phyloP scores from a whole-genome alignment of 2,329 filamentous ascomycete species.

The Amylocarpus encephaloides region DNA sequence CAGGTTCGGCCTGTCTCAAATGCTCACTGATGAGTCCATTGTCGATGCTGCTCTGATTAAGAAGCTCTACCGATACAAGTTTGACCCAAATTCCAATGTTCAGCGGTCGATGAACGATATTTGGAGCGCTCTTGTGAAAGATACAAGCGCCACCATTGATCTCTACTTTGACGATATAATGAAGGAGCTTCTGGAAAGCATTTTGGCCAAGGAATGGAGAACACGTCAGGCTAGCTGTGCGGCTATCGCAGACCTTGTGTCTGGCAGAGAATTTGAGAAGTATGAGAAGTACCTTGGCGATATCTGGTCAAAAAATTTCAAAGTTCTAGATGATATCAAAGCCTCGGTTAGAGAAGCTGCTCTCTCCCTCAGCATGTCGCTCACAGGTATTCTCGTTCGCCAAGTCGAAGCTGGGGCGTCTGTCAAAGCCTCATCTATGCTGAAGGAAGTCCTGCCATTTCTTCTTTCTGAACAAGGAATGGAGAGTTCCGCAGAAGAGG shows the following conservation, averaged over 20 bases:
- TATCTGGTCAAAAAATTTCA: conserved; percentile 81
- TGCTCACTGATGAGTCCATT: conserved; percentile 72
- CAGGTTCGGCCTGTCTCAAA: conserved; percentile 83
- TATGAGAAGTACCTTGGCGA: conserved; percentile 81
- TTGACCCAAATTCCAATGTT: conserved; percentile 91
- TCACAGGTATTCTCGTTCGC: conserved; percentile 80
- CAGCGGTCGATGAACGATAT: conserved; percentile 96
- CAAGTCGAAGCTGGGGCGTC: conserved; percentile 74
- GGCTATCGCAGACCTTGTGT: conserved; percentile 80
- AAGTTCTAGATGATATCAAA: conserved; percentile 94
- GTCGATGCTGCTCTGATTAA: conserved; percentile 92
- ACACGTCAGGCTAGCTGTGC: conserved; percentile 87
- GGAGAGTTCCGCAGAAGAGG: conserved; percentile 82
- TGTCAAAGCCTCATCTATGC: conserved; percentile 67
- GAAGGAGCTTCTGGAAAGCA: conserved; percentile 75
- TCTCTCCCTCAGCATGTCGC: conserved; percentile 70
- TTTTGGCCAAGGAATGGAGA: conserved; percentile 88
- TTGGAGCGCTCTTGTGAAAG: conserved; percentile 93
- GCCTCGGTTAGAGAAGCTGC: conserved; percentile 78
- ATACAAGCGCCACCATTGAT: conserved; percentile 69
- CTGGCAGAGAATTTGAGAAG: conserved; percentile 66
- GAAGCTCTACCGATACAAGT: conserved; percentile 89
- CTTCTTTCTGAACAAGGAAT: conserved; percentile 82
- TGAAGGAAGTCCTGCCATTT: conserved; percentile 84
- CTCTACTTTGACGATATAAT: conserved; percentile 84